Evolutionary conservation across 2,329 filamentous ascomycete genomes (phyloP).

Genomic region (Trichoderma breve): DNA sequence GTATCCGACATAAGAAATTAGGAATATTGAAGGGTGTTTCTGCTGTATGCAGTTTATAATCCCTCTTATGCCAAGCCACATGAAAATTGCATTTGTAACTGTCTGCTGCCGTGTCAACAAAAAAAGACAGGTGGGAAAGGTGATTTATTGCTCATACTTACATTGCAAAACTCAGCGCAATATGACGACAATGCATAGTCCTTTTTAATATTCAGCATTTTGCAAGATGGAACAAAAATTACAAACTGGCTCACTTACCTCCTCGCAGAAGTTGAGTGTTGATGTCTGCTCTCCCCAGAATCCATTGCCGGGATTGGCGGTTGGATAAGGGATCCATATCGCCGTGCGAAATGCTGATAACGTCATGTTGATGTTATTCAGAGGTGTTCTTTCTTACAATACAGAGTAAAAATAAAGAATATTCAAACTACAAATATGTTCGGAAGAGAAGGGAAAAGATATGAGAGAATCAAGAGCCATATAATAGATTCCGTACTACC

Average conservation of each 20-base stretch:
- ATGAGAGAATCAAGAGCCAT: background rate
- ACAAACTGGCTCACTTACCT: slow-evolving; percentile 47
- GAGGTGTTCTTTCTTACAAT: background rate
- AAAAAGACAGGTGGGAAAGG: background rate
- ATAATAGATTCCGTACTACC: background rate
- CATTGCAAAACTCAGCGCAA: slow-evolving; percentile 72
- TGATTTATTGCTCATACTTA: slow-evolving; percentile 25
- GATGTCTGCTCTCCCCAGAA: slow-evolving; percentile 70
- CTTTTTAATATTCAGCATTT: slow-evolving; percentile 25
- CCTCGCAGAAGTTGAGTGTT: slow-evolving; percentile 78
- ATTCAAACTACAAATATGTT: background rate
- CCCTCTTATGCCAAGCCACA: slow-evolving; percentile 74
- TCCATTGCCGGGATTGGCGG: background rate
- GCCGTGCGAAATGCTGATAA: slow-evolving; percentile 3
- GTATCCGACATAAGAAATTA: slow-evolving; percentile 59
- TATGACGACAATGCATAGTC: slow-evolving; percentile 71
- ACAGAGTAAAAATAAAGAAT: background rate
- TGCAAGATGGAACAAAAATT: background rate
- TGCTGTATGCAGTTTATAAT: slow-evolving; percentile 70
- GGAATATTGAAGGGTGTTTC: slow-evolving; percentile 72
- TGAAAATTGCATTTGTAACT: slow-evolving; percentile 77
- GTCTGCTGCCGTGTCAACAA: slow-evolving; percentile 48
- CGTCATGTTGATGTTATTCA: background rate
- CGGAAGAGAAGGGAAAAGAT: background rate
- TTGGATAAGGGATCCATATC: slow-evolving; percentile 2